phyloP scores from a whole-genome alignment of 257 asterid genomes.

The Euphrasia confusa region DNA sequence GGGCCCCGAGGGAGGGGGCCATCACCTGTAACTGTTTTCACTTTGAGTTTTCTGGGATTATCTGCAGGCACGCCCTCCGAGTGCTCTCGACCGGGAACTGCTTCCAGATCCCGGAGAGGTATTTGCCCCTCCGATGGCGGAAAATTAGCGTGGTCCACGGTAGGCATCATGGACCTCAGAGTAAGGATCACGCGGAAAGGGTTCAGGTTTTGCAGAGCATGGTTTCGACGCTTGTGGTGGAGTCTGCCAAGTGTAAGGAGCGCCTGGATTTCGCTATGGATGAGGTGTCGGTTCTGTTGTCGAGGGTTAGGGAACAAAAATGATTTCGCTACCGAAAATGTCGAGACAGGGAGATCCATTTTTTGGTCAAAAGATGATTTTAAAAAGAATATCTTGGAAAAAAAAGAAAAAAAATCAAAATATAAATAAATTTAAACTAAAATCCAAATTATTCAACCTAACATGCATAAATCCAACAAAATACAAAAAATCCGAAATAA shows the following conservation, averaged over 20 bases:
- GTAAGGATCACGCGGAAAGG: constrained; percentile 57
- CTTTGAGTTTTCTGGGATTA: constrained; percentile 88
- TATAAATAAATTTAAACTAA: no score
- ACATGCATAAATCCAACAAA: no score
- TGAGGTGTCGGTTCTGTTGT: constrained; percentile 58
- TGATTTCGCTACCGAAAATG: no score
- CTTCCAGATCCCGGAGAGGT: constrained; percentile 87
- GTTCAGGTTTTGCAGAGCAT: constrained; percentile 71
- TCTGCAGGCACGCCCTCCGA: constrained; percentile 87
- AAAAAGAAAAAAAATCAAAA: no score
- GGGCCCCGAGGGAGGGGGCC: constrained; percentile 86
- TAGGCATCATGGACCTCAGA: constrained; percentile 37
- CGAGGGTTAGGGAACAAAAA: constrained; percentile 67
- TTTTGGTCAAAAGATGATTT: no score
- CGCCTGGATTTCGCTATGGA: constrained; percentile 80
- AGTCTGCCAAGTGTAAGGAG: constrained; percentile 68
- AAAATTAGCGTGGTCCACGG: constrained; percentile 45
- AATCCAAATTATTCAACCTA: no score
- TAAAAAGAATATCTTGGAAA: no score
- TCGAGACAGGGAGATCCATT: no score
- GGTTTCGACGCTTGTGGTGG: constrained; percentile 66
- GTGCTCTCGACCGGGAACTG: constrained; percentile 91
- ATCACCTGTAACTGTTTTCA: constrained; percentile 89
- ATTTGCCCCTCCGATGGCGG: constrained; percentile 74
- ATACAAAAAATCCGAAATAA: no score